A percentile compares a stretch with the other conserved stretches of the same genome.
Conservation (phyloP, 805 yeast genomes). For the Candida easanensis region DNA sequence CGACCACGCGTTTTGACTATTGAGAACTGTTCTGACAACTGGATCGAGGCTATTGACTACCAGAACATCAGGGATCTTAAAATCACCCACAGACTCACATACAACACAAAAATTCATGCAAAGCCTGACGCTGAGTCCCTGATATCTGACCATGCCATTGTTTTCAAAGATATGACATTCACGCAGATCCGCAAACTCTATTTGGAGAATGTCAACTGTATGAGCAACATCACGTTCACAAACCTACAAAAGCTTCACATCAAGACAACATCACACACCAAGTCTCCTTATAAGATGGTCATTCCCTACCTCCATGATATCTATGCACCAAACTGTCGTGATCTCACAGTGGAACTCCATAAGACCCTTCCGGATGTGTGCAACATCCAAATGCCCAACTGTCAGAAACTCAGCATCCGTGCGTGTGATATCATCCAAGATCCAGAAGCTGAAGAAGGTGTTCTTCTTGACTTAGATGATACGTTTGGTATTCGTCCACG, state of each 20-base stretch:
- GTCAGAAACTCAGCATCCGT: neutral
- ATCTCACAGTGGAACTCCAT: neutral
- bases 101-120: neutral
- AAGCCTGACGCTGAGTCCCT: neutral
- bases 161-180: conserved; percentile 3
- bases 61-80: neutral
- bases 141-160: neutral
- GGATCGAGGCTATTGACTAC: conserved; percentile 4
- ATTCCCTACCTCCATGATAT: neutral
- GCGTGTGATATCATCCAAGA: neutral
- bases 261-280: conserved; percentile 1
- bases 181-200: neutral
- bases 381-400: neutral
- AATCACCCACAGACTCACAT: neutral
- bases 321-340: neutral
- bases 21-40: conserved; percentile 4
- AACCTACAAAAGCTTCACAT: neutral
- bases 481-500: neutral
- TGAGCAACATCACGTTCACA: conserved; percentile 3
- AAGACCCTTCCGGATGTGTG: neutral
- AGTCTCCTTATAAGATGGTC: neutral
- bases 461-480: neutral
- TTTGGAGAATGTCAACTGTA: conserved; percentile 8
- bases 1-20: conserved; percentile 1
- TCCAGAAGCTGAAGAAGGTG: neutral